Evolutionary conservation across 805 yeast genomes (phyloP), one percentile per base, ranked within the genome.

Genomic region (Starmerella apis): DNA sequence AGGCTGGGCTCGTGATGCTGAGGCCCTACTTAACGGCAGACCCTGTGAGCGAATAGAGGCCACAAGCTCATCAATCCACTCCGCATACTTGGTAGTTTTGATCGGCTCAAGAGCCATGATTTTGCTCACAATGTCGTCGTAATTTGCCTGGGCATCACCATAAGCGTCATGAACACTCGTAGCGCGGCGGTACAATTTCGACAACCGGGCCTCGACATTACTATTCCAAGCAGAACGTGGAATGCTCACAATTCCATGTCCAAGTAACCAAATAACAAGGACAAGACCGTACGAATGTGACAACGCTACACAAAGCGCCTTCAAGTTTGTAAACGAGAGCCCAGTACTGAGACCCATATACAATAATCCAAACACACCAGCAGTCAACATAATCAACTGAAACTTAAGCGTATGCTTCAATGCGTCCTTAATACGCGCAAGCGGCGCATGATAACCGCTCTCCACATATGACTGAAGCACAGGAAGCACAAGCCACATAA

Each of bases 401-500:
- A 79, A 84, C 58, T 73, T 74, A 19, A 82, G 59, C 53, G 83
- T 77, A 45, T 69, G 68, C 38, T 70, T 65, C 32, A 81, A 49
- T 0, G 94, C 80, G 51, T 82, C 83, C 48, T 65, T 68, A 46
- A 83, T 61, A 51, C 75, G 69, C 16, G 67, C 66, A 5, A 63
- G 51, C 5, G 70, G 70, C 36, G 74, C 74, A 59, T 71, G 76
- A 61, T 80, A 74, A 9, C 94, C 94, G 2, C 86, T 79, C 45
- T 78, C 75, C 57, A 78, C 80, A 68, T 75, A 86, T 57, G 80
- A 81, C 62, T 85, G 92, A 23, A 83, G 68, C 30, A 81, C 66
- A 0, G 95, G 95, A 44, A 86, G 64, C 1, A 83, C 55, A 6
- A 77, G 66, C 95, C 95, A 86, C 37, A 94, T 86, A 48, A 85